Evolutionary conservation across 192 early-diverging fungal genomes (phyloP).

Genomic region (Coemansia sp.): DNA sequence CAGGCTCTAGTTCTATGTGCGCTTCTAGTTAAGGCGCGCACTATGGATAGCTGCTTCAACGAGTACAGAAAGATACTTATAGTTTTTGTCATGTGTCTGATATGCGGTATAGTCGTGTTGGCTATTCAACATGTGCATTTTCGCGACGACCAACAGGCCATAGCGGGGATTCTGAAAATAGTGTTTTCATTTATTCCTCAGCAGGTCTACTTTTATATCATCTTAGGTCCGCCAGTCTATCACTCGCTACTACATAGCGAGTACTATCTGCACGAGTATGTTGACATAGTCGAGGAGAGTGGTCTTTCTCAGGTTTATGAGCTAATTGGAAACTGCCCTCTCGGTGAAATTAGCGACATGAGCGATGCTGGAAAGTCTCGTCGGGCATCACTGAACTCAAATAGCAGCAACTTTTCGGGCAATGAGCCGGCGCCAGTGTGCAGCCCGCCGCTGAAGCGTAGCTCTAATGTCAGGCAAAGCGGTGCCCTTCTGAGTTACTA

Average conservation of each 20-base stretch:
- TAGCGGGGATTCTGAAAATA: slow-evolving; percentile 21
- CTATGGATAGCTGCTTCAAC: slow-evolving; percentile 37
- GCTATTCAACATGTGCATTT: slow-evolving; percentile 27
- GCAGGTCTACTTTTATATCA: slow-evolving; percentile 43
- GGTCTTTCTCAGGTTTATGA: slow-evolving; percentile 37
- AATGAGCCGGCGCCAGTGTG: slow-evolving; percentile 22
- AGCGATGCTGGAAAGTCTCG: slow-evolving; percentile 23
- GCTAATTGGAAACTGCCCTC: slow-evolving; percentile 29
- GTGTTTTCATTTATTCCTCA: slow-evolving; percentile 29
- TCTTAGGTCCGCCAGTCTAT: slow-evolving; percentile 34
- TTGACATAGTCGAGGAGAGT: slow-evolving; percentile 25
- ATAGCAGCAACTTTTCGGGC: slow-evolving; percentile 26
- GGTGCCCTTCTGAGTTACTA: slow-evolving; percentile 13
- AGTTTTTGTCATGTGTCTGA: slow-evolving; percentile 4
- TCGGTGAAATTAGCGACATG: slow-evolving; percentile 34
- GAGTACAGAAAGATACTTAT: slow-evolving; percentile 30
- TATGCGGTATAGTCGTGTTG: slow-evolving; percentile 24
- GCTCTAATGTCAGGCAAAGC: slow-evolving; percentile 19
- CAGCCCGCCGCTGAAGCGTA: slow-evolving; percentile 14
- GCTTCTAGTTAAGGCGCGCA: slow-evolving; percentile 36
- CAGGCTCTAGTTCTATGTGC: slow-evolving; percentile 17
- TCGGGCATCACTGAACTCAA: background rate
- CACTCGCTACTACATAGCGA: slow-evolving; percentile 16
- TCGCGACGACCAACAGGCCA: slow-evolving; percentile 14
- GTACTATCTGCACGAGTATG: slow-evolving; percentile 22